Evolutionary conservation across 257 asterid genomes (phyloP), one percentile per base, ranked within the genome.

Genomic region (Nyctanthes arbortristis): DNA sequence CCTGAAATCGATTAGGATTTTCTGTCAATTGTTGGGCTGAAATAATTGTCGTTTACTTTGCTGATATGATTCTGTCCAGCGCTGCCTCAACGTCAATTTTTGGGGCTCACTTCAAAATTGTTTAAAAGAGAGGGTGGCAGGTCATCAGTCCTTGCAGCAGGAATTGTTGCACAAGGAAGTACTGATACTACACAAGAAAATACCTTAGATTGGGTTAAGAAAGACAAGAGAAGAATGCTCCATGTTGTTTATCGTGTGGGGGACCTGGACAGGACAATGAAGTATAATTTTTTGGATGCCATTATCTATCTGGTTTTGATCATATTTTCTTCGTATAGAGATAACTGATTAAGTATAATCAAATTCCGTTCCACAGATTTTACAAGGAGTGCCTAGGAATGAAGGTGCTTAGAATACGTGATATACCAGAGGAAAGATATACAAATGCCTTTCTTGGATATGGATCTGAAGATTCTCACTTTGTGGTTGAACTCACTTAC

Each of bases 201-300:
- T 82, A 88, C 56, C 27, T 70, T 88, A 45, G 96, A 91, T 5
- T 94, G 97, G 97, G 97, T 86, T 74, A 94, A 94, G 56, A 81
- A 81, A 69, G 99, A 94, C 81, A 91, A 86, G 14, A 84, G 98
- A 77, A 87, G 99, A 79, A 85, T 94, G 97, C 95, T 94, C 47
- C 97, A 94, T 73, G 99, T 91, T 78, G 99, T 94, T 70, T 94
- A 94, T 71, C 95, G 98, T 60, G 98, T 94, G 73, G 99, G 99
- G 25, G 98, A 94, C 85, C 27, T 94, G 83, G 98, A 94, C 88
- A 84, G 90, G 84, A 91, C 99, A 55, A 94, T 94, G 77, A 94
- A 94, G 99, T 91, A 86, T 47, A 39, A 68, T 24, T 55, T 31
- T 68, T 22, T 18, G 29, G 30, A 27, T 16, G 40, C 7, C 24